A percentile compares a stretch with the other conserved stretches of the same genome.
Evolutionary conservation across 2,329 filamentous ascomycete species (phyloP).

Genomic region (Cytospora chrysosperma): DNA sequence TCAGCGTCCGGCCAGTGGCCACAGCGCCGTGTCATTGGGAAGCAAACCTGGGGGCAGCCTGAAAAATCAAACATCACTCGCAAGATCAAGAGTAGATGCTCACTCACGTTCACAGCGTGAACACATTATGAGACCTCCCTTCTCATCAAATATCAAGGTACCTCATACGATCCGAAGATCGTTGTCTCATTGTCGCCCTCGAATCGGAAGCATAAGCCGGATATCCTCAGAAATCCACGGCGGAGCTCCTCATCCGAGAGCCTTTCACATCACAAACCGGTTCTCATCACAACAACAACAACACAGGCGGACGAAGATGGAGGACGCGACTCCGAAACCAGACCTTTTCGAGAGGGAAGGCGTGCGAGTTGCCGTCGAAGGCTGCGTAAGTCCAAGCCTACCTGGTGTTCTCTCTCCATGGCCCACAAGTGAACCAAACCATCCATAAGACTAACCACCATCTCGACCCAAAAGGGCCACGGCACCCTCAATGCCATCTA

Average conservation of each 20-base stretch:
- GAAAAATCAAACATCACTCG: background rate
- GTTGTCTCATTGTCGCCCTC: background rate
- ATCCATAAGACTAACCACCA: background rate
- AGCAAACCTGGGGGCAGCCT: background rate
- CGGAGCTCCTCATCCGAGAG: background rate
- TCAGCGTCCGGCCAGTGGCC: background rate
- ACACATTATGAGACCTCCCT: background rate
- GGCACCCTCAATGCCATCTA: constrained; percentile 92
- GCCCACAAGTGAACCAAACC: background rate
- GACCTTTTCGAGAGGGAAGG: constrained; percentile 28
- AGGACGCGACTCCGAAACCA: background rate
- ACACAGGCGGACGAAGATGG: background rate
- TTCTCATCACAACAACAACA: background rate
- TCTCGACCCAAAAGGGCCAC: constrained; percentile 65
- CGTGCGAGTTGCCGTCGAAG: constrained; percentile 23
- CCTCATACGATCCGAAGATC: background rate
- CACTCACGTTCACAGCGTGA: background rate
- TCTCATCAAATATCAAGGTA: background rate
- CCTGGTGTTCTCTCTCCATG: background rate
- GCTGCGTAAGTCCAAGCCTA: constrained; percentile 20
- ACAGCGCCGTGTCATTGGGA: no score
- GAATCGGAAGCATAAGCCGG: background rate
- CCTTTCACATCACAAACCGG: background rate
- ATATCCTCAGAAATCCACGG: background rate
- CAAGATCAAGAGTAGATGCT: background rate